Base-by-base conservation (phyloP, 805 yeast species). In the Candida loeiensis region DNA sequence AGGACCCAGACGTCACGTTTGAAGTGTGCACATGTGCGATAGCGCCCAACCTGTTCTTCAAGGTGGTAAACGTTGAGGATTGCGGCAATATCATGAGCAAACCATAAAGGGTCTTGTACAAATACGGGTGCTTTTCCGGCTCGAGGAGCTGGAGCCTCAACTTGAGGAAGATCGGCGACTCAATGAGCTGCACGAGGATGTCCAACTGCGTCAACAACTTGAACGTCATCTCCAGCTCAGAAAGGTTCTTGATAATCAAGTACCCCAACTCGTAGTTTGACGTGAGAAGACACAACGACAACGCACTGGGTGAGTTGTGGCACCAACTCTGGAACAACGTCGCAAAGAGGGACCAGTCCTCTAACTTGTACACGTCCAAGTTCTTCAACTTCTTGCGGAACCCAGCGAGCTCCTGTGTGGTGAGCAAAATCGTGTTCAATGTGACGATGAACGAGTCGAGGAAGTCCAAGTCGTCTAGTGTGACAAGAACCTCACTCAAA, bases 51-150 rank as follows among this genome's bases (percentile, higher is more conserved):
- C 99, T 71, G 52, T 82, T 85, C 48, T 83, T 83, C 47, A 93
- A 69, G 0, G 85, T 79, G n/a, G 76, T 79, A 57, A 87, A 93
- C 0, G 98, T 95, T 9, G 86, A 76, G 0, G 96, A 87, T 58
- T 93, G 99, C 0, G 99, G 99, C 36, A 93, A 63, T 4, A 93
- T 72, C 99, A 93, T 93, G 44, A 93, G 67, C 21, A 93, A 74
- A 1, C 98, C 99, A 58, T 88, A 93, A 21, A 93, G 72, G 39
- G 96, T 85, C 56, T 88, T 87, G 70, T 83, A 86, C 24, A 93
- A 64, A 53, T 75, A 85, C 1, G 95, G 95, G 55, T 85, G 75
- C 46, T 75, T 77, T 35, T 82, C 86, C 1, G 96, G 96, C 54
- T 87, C 95, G 34, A 93, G 66, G n/a, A 93, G 66, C 60, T 91